Conservation (phyloP, 139 green algal genomes). For the Tetratostichococcus sp. region DNA sequence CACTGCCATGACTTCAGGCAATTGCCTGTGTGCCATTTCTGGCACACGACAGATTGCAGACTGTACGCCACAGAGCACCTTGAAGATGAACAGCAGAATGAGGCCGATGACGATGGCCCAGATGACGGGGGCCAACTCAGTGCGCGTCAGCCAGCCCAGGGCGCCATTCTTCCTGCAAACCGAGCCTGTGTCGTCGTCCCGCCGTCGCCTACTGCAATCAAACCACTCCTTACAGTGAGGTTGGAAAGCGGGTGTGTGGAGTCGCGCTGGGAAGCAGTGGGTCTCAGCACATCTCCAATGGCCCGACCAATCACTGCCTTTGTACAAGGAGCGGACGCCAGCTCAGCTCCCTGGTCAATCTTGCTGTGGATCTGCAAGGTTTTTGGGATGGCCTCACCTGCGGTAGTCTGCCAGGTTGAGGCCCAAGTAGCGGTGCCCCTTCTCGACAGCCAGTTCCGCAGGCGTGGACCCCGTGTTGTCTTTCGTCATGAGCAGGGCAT, state of each 20-base stretch:
- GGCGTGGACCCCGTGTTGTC: constrained; percentile 86
- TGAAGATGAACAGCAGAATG: constrained; percentile 58
- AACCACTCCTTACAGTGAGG: not conserved
- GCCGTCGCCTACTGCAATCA: not conserved
- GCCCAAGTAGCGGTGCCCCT: constrained; percentile 83
- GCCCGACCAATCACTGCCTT: too few relatives aligned
- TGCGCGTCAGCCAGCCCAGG: constrained; percentile 45
- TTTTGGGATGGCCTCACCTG: not conserved
- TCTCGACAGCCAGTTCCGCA: constrained; percentile 84
- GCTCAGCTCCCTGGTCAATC: too few relatives aligned
- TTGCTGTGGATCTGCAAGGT: too few relatives aligned
- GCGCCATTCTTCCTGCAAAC: constrained; percentile 8
- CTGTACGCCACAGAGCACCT: too few relatives aligned
- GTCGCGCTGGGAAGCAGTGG: too few relatives aligned
- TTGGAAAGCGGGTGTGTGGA: too few relatives aligned
- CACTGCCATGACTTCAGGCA: too few relatives aligned
- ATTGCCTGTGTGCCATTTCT: too few relatives aligned
- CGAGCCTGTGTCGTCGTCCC: constrained; percentile 13
- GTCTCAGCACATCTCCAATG: too few relatives aligned
- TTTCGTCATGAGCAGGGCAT: constrained; percentile 41
- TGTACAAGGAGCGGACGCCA: too few relatives aligned
- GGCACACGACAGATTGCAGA: too few relatives aligned
- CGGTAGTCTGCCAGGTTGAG: constrained; percentile 51
- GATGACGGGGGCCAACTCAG: constrained; percentile 79
- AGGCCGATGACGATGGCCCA: constrained; percentile 72